Evolutionary conservation across 306 rosid species (phyloP), one percentile per base, ranked within the genome.

Genomic region (Myrica gale): DNA sequence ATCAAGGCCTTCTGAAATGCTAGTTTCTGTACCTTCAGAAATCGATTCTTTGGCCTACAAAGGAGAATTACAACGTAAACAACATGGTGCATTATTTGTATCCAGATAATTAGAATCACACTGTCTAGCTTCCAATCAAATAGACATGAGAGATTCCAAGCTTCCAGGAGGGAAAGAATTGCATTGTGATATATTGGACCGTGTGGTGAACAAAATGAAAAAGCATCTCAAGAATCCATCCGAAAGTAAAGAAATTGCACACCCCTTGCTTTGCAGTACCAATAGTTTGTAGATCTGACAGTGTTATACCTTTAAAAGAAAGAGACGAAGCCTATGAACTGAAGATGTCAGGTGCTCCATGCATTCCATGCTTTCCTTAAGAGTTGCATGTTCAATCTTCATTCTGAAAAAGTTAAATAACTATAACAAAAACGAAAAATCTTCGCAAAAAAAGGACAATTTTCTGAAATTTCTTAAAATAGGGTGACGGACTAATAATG

Each of bases 331-430:
- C 86, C 96, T 84, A 68, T 86, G 98, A 80, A 88, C 79, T 68
- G 92, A 82, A 5, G 91, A 80, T 63, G 87, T 89, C 74, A 95
- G 87, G 80, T 82, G 92, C 78, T 88, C 93, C 81, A 95, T 82
- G 85, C 88, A 83, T 81, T 88, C 99, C 82, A 92, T 80, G 87
- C 97, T 88, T 78, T 95, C 99, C 83, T 79, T 89, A 16, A 92
- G 92, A 52, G 93, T 92, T 65, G 96, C 99, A 78, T 87, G 86
- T 79, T 95, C 99, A 76, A 92, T 86, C 88, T 83, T 89, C 90
- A 90, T 85, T 78, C 98, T 95, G 84, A 21, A 52, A 72, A 60
- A n/a, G 61, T 57, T 66, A 37, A 57, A 67, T 4, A 6, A 43
- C 58, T 73, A 41, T 47, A 62, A 60, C 21, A 71, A 42, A 60